Base-by-base conservation (phyloP, 2,329 filamentous ascomycete genomes). In the Dactylonectria estremocensis region DNA sequence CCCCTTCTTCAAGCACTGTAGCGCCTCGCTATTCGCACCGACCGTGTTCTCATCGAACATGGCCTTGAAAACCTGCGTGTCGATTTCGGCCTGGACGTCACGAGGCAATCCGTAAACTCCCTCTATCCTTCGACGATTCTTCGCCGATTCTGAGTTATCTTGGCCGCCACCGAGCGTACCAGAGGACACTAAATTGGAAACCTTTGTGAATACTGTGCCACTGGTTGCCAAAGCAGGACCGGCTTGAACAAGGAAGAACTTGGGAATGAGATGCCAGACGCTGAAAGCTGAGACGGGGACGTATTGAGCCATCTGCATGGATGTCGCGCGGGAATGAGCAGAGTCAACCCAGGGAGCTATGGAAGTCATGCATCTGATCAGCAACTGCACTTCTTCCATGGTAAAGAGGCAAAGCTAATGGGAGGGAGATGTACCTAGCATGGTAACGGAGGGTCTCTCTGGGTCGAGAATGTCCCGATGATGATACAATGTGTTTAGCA, bases 401-500 rank as follows among this genome's bases (percentile, higher is more conserved):
- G 40, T 43, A n/a, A n/a, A 18, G 2, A 18, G 16, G 2, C 5
- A 31, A n/a, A 31, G 7, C 6, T 2, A 37, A 16, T 31, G 13
- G 10, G 45, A 22, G 11, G 3, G 14, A 53, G 3, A 22, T 16
- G 20, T 66, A 74, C 72, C 69, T 37, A 74, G 40, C 31, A 77
- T 24, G 9, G 70, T 69, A 45, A 71, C 66, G 40, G 75, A 73
- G 0, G 76, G 71, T 14, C 45, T 62, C 11, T 69, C 20, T 0
- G 77, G 76, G 22, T 69, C 43, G 45, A 80, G 66, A 31, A 80
- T 52, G 22, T 69, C 57, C 9, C 78, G 75, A 16, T 67, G 74
- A 50, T 74, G 68, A 46, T 75, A 72, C 28, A 80, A 46, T 2
- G 74, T 61, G 60, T 80, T 79, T 45, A 81, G 65, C 1, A 76